phyloP scores from a whole-genome alignment of 768 basidiomycete species.

The Paxillus rubicundulus region DNA sequence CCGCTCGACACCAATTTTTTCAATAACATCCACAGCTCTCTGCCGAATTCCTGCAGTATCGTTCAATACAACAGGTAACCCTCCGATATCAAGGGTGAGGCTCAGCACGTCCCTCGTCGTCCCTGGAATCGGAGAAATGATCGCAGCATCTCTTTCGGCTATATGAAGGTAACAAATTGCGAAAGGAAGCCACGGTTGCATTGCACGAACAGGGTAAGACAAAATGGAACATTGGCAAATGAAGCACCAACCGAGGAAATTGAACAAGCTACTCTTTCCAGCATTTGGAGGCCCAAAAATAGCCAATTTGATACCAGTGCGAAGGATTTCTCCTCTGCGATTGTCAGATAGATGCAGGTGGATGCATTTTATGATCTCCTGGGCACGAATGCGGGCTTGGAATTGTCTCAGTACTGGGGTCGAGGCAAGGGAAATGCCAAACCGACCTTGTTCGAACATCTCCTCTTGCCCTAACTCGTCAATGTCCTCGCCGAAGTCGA shows the following conservation, averaged over 20 bases:
- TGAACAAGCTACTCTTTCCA: constrained; percentile 88
- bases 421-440: not conserved
- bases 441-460: constrained; percentile 66
- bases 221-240: not conserved
- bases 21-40: constrained; percentile 64
- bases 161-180: not conserved
- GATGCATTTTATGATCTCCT: constrained; percentile 50
- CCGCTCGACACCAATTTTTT: constrained; percentile 77
- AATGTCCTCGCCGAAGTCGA: constrained; percentile 86
- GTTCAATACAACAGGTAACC: constrained; percentile 73
- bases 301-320: constrained; percentile 76
- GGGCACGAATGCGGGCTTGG: constrained; percentile 54
- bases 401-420: not conserved
- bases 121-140: constrained; percentile 83
- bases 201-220: not conserved
- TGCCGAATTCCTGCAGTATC: constrained; percentile 85
- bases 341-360: constrained; percentile 61
- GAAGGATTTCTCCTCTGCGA: constrained; percentile 78
- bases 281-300: constrained; percentile 94
- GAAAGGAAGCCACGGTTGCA: not conserved
- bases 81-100: constrained; percentile 84
- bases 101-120: constrained; percentile 89
- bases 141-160: constrained; percentile 88
- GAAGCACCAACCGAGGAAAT: constrained; percentile 63
- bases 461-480: constrained; percentile 82